Conservation (phyloP, 2,329 filamentous ascomycete genomes). For the Cercospora sp. region DNA sequence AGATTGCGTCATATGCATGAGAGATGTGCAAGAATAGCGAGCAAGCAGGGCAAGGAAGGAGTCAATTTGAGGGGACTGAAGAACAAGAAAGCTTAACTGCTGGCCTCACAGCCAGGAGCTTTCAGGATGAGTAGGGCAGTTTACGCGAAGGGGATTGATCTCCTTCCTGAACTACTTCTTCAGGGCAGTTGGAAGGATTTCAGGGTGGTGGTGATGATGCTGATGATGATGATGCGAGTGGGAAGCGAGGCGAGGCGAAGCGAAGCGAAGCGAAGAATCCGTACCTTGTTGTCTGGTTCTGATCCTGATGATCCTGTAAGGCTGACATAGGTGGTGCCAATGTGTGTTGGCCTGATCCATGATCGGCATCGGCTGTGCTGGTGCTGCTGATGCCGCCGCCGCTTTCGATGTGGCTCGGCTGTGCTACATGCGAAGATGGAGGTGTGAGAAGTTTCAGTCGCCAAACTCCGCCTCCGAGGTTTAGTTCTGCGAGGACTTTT, state of each 20-base stretch:
- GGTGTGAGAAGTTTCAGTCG: conserved; percentile 64
- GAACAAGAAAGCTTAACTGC: background rate
- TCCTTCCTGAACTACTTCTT: background rate
- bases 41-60: background rate
- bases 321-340: conserved; percentile 1
- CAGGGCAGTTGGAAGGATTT: background rate
- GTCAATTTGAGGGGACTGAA: background rate
- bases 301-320: conserved; percentile 16
- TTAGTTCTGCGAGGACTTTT: conserved; percentile 61
- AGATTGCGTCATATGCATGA: conserved; percentile 18
- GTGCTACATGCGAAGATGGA: conserved; percentile 5
- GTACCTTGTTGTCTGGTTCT: conserved; percentile 19
- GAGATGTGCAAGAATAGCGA: background rate
- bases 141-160: background rate
- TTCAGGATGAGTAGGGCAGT: background rate
- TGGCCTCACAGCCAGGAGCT: background rate
- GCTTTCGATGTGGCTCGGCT: background rate
- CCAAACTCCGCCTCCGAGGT: conserved; percentile 84
- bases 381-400: background rate
- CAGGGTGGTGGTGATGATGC: background rate
- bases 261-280: background rate
- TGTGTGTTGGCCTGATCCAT: background rate
- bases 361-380: conserved; percentile 1
- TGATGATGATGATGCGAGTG: background rate
- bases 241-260: background rate